These are phyloP conservation scores for Amphirosellinia nigrospora DNA, from an alignment of 495 filamentous ascomycete species.

Conservation along the genomic window DNA sequence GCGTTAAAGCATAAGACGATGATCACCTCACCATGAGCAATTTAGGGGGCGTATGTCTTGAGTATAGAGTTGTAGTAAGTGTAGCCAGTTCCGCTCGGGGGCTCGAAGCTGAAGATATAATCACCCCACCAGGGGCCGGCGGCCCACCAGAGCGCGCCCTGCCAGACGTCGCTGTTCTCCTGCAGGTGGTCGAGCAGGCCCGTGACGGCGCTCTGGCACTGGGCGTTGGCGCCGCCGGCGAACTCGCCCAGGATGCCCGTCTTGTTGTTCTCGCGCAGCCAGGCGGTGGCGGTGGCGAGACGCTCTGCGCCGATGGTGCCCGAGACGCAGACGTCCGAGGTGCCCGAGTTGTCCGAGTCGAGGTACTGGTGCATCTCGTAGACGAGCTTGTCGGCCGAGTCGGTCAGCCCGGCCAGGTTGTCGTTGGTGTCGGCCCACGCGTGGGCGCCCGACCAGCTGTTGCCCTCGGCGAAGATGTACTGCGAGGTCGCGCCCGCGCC, in stretches of 20 bases:
- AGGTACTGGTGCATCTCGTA: conserved; percentile 62
- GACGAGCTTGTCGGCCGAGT: conserved; percentile 47
- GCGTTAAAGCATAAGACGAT: background rate
- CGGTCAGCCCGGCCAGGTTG: conserved; percentile 56
- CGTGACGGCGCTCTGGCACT: conserved; percentile 67
- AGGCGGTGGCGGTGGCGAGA: conserved; percentile 66
- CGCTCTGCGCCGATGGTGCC: conserved; percentile 63
- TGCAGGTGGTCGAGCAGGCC: conserved; percentile 67
- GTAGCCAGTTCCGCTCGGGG: conserved; percentile 60
- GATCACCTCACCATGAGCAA: background rate
- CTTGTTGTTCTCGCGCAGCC: conserved; percentile 73
- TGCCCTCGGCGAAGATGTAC: conserved; percentile 71
- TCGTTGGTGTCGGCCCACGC: conserved; percentile 26
- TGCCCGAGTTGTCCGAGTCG: conserved; percentile 63
- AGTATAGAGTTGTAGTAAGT: conserved; percentile 30
- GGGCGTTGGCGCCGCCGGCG: conserved; percentile 69
- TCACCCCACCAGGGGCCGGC: conserved; percentile 66
- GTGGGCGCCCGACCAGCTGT: conserved; percentile 56
- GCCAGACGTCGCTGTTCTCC: conserved; percentile 73
- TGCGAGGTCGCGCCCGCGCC: conserved; percentile 65
- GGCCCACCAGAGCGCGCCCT: conserved; percentile 73
- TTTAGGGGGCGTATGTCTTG: conserved; percentile 22
- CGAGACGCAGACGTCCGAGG: conserved; percentile 60
- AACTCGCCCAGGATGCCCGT: conserved; percentile 74
- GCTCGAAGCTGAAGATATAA: conserved; percentile 70